These are phyloP conservation scores for Herpetospermum pedunculosum DNA, from an alignment of 306 rosid species.

Conservation along the genomic window DNA sequence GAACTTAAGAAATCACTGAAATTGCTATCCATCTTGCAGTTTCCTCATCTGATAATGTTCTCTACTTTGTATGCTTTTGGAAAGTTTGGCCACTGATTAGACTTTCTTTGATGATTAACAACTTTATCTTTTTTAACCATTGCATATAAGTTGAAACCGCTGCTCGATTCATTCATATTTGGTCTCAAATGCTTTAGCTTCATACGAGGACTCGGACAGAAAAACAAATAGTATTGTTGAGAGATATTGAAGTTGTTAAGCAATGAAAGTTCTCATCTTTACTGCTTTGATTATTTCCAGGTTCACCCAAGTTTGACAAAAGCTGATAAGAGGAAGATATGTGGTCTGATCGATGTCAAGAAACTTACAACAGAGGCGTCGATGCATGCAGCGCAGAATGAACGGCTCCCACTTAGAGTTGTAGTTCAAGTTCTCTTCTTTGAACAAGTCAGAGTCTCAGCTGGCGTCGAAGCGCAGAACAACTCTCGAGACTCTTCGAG, in stretches of 20 bases:
- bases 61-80: background rate
- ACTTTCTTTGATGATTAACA: background rate
- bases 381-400: conserved; percentile 84
- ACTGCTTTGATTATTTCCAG: conserved; percentile 22
- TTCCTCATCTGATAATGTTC: background rate
- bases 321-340: conserved; percentile 61
- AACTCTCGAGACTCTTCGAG: conserved; percentile 16
- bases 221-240: background rate
- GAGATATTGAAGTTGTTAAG: background rate
- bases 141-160: background rate
- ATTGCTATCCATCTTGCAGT: background rate
- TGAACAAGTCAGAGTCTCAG: conserved; percentile 69
- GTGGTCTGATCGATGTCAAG: conserved; percentile 72
- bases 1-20: background rate
- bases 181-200: background rate
- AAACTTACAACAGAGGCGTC: conserved; percentile 58
- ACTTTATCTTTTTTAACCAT: background rate
- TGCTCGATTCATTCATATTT: background rate
- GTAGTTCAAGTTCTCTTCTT: conserved; percentile 85
- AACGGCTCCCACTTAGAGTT: conserved; percentile 81
- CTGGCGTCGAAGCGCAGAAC: background rate
- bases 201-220: background rate
- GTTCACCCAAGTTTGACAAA: conserved; percentile 62
- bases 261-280: background rate
- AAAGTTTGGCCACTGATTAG: background rate